Base-by-base conservation (phyloP, 2,329 filamentous ascomycete species). In the Talaromyces piceae region DNA sequence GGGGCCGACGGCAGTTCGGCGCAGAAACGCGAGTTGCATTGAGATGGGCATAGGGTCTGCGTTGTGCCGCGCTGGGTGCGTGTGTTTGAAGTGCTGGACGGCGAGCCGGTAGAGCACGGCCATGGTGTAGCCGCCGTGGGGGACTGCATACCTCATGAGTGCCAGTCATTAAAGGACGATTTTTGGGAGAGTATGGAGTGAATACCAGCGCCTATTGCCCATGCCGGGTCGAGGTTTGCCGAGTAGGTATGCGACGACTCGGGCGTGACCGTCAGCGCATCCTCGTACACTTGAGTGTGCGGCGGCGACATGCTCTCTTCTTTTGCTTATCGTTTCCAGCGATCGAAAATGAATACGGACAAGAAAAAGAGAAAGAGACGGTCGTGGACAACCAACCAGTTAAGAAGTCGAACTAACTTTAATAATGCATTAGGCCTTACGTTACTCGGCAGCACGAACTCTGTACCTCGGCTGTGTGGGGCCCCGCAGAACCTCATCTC, bases 121-220 rank as follows among this genome's bases (percentile, higher is more conserved):
- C 8, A 83, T 83, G 13, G 86, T 79, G 59, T 84, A 86, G 52
- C 85, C 85, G 48, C 85, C 85, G 64, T 88, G 83, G 5, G 84
- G 84, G 11, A 88, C 85, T 84, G 27, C n/a, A n/a, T 47, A 43
- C 44, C 20, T 18, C 3, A 28, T 30, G 16, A 28, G 13, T 46
- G n/a, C n/a, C 20, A 22, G 20, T 27, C 28, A 4, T 20, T 12
- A 16, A 11, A 26, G 16, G 18, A 1, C 1, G n/a, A 23, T 20
- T 12, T 45, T 46, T 31, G 5, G 13, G 9, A 1, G 5, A 43
- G 20, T n/a, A n/a, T 8, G 9, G 8, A 8, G 41, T 50, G 39
- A 28, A 52, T 73, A 81, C 82, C 82, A 56, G 74, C 77, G 51
- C 83, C 83, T 57, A 87, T 84, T 57, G 77, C 80, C 81, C 83